A percentile compares a stretch with the other conserved stretches of the same genome.
phyloP scores from a whole-genome alignment of 306 rosid species.

The Notholithocarpus densiflorus region DNA sequence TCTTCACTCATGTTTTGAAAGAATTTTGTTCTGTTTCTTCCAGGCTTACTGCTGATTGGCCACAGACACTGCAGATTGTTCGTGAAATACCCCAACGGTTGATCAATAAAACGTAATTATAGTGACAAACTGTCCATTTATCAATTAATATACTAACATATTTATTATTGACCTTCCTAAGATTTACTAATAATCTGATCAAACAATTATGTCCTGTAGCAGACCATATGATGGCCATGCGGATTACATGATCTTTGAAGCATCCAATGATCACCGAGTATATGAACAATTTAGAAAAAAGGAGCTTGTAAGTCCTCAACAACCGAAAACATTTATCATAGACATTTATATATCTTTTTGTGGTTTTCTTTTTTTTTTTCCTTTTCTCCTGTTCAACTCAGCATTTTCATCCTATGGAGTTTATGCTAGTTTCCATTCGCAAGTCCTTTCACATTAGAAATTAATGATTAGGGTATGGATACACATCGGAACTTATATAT shows the following conservation, averaged over 20 bases:
- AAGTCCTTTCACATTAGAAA: no score
- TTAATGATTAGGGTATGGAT: no score
- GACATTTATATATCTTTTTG: neutral
- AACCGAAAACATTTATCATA: neutral
- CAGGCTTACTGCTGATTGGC: conserved; percentile 24
- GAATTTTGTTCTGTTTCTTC: neutral
- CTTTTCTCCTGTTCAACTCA: neutral
- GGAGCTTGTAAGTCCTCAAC: conserved; percentile 9
- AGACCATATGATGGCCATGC: neutral
- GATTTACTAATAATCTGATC: neutral
- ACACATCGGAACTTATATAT: neutral
- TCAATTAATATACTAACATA: neutral
- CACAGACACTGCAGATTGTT: neutral
- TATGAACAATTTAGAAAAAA: neutral
- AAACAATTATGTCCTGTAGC: neutral
- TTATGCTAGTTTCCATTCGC: no score
- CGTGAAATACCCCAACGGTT: neutral
- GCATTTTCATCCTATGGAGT: no score
- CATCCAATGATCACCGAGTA: neutral
- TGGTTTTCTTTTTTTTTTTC: neutral
- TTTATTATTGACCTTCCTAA: neutral
- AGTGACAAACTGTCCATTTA: neutral
- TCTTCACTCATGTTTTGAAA: neutral
- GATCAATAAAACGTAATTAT: neutral
- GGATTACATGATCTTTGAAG: neutral